Evolutionary conservation across 2,329 filamentous ascomycete species (phyloP), one percentile per base, ranked within the genome.

Genomic region (Aspergillus candidus): DNA sequence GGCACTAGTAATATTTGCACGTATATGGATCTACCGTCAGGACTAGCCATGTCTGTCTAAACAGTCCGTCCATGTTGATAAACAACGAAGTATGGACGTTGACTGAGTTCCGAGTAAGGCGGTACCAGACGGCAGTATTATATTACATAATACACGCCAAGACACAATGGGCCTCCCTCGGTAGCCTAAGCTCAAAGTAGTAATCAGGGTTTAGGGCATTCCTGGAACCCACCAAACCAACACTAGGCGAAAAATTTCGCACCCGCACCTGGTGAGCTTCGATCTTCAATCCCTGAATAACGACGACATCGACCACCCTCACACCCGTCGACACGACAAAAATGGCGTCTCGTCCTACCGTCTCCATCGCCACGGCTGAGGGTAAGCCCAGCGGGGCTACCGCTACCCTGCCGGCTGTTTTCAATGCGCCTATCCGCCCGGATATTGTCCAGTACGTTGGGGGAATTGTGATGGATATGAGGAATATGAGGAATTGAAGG

Each of bases 291-390:
- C 54, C 62, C 60, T 47, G 44, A 33, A 27, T 27, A 60, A 60
- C 58, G 57, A 59, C 62, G 60, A 63, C 63, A 61, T 57, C 63
- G 59, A 68, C 58, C 59, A 68, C 57, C 57, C 54, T 55, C 22
- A 27, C 22, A 27, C 50, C 50, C 47, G 56, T 59, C 62, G 60
- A 63, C 66, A 66, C 62, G 60, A 63, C 66, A 66, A 80, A 74
- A 80, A 94, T 94, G 88, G 87, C 90, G 79, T 90, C 86, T 73
- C 83, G 93, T 79, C 93, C 93, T 75, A 96, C 90, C 72, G 93
- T 98, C 74, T 88, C 89, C 72, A 90, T 98, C 79, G 83, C 94
- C 79, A 84, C 86, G 76, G 89, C 88, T 76, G 90, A 96, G 84
- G 93, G 93, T 79, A 80, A 85, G 79, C 79, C 88, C 77, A 86